A percentile compares a stretch with the other conserved stretches of the same genome.
Conservation (phyloP, 495 filamentous ascomycete genomes). For the Aspergillus avenaceus region DNA sequence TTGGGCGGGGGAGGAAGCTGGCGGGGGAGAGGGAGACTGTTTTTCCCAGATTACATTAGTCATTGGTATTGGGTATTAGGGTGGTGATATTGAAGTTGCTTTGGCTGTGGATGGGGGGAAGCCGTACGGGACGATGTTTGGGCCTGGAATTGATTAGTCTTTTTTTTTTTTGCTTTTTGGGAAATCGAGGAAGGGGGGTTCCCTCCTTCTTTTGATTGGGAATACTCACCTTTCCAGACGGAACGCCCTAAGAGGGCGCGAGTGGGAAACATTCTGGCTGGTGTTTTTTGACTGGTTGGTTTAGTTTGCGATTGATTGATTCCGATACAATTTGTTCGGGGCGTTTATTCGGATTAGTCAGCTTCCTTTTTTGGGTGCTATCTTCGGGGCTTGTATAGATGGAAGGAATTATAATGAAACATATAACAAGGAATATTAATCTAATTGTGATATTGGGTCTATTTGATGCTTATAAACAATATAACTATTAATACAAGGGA, state of each 20-base stretch:
- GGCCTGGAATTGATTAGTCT: too few relatives aligned
- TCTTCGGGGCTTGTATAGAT: too few relatives aligned
- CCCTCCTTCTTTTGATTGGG: too few relatives aligned
- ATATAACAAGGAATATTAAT: neutral
- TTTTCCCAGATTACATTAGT: neutral
- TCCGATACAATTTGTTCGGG: slow-evolving; percentile 7
- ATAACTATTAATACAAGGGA: neutral
- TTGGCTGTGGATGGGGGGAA: neutral
- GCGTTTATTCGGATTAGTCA: slow-evolving; percentile 1
- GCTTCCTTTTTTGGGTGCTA: too few relatives aligned
- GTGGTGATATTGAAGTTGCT: neutral
- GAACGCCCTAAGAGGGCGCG: slow-evolving; percentile 59
- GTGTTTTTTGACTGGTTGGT: neutral
- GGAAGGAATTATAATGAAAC: neutral
- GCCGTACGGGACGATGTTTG: slow-evolving; percentile 54
- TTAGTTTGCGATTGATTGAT: slow-evolving; percentile 4
- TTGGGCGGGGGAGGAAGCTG: slow-evolving; percentile 51
- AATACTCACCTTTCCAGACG: slow-evolving; percentile 67
- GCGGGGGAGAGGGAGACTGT: slow-evolving; percentile 41
- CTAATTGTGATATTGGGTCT: neutral
- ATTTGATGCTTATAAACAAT: neutral
- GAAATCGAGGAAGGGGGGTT: too few relatives aligned
- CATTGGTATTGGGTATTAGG: neutral
- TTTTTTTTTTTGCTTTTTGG: too few relatives aligned
- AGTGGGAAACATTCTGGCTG: slow-evolving; percentile 57